Percentiles rank a stretch among this genome's conserved stretches.
phyloP scores from a whole-genome alignment of 345 rosid species.

The Citrus mangshanensis region DNA sequence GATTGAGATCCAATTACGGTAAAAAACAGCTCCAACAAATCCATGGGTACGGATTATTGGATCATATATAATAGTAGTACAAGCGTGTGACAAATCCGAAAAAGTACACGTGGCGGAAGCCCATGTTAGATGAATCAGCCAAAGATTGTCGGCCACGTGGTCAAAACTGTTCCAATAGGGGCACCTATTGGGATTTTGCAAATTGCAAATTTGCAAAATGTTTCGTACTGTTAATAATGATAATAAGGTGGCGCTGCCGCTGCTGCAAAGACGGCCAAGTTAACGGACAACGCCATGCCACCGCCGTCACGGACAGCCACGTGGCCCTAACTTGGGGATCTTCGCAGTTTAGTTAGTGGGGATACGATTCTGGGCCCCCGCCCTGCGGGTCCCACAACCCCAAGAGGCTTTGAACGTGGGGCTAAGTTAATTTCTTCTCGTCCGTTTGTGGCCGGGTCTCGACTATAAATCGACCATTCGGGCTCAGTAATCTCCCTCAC shows the following conservation, averaged over 20 bases:
- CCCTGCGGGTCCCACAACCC: neutral
- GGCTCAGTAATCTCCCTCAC: slow-evolving; percentile 23
- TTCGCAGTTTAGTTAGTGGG: too few relatives aligned
- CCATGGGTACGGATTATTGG: neutral
- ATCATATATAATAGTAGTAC: too few relatives aligned
- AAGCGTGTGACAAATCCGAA: neutral
- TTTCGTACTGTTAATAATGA: neutral
- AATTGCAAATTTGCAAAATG: neutral
- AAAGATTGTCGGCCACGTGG: slow-evolving; percentile 24
- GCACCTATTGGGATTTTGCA: neutral
- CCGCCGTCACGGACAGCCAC: neutral
- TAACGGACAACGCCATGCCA: neutral
- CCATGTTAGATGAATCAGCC: slow-evolving; percentile 7
- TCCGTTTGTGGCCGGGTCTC: slow-evolving; percentile 25
- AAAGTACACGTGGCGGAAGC: slow-evolving; percentile 13
- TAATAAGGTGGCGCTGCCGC: slow-evolving; percentile 10
- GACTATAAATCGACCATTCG: slow-evolving; percentile 23
- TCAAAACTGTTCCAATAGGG: neutral
- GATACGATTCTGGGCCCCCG: too few relatives aligned
- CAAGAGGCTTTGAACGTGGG: neutral
- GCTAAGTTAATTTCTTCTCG: neutral
- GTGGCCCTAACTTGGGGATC: neutral
- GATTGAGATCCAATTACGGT: neutral
- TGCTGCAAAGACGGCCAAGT: slow-evolving; percentile 9
- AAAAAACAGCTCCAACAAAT: neutral